Conservation (phyloP, 345 rosid genomes). For the Gossypium mustelinum region DNA sequence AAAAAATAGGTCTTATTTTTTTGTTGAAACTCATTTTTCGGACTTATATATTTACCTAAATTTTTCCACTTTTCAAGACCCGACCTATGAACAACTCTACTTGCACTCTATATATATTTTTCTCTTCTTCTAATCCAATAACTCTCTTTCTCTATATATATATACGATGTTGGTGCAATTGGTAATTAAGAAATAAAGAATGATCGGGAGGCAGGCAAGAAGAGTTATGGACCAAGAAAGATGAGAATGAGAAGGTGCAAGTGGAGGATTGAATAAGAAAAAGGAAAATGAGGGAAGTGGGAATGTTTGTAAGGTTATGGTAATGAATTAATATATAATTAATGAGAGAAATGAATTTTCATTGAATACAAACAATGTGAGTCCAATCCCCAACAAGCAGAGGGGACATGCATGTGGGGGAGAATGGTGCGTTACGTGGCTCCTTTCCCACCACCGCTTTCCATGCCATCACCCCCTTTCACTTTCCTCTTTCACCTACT, state of each 20-base stretch:
- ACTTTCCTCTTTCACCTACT: background rate
- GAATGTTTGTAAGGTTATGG: background rate
- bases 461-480: background rate
- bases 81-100: accelerated
- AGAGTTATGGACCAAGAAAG: no score
- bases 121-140: no score
- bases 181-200: no score
- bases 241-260: no score
- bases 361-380: conserved; percentile 8
- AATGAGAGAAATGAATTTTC: background rate
- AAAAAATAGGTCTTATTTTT: no score
- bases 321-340: background rate
- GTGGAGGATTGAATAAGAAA: no score
- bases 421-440: conserved; percentile 26
- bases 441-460: conserved; percentile 21
- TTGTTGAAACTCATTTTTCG: accelerated
- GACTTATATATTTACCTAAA: accelerated
- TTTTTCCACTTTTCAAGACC: accelerated
- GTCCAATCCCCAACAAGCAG: conserved; percentile 22
- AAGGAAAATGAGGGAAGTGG: background rate
- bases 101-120: no score
- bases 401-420: conserved; percentile 30
- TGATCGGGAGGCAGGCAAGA: no score
- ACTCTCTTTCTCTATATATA: no score
- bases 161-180: no score